These are phyloP conservation scores for Thymus quinquecostatus DNA, from an alignment of 257 asterid species.

Conservation along the genomic window DNA sequence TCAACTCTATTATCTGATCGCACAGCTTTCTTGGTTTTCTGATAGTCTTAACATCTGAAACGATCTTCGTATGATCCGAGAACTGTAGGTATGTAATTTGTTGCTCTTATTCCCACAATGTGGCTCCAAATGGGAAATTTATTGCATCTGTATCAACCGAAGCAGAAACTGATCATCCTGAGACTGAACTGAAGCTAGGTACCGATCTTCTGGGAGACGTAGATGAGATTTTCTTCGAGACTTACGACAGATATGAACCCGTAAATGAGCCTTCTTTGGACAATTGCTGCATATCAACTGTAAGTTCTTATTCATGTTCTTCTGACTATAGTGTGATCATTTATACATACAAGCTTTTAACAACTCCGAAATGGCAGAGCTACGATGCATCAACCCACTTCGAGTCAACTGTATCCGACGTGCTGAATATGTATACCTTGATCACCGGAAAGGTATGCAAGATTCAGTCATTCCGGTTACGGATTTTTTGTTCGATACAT, in stretches of 20 bases:
- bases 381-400: conserved; percentile 69
- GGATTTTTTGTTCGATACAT: neutral
- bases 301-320: conserved; percentile 43
- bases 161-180: conserved; percentile 88
- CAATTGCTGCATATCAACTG: conserved; percentile 90
- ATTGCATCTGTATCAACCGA: conserved; percentile 92
- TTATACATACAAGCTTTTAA: neutral
- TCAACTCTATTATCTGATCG: too few relatives aligned
- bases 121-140: conserved; percentile 90
- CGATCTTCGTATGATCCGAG: conserved; percentile 18
- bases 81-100: conserved; percentile 81
- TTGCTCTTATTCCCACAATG: conserved; percentile 95
- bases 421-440: conserved; percentile 58
- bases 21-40: too few relatives aligned
- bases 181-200: conserved; percentile 85
- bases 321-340: conserved; percentile 2
- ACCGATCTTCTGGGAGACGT: conserved; percentile 90
- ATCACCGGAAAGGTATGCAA: conserved; percentile 64
- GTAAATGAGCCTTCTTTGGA: conserved; percentile 82
- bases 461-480: neutral
- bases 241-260: conserved; percentile 84
- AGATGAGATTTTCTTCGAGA: conserved; percentile 90
- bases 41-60: too few relatives aligned
- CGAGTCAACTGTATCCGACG: conserved; percentile 61
- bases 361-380: conserved; percentile 43